Base-by-base conservation (phyloP, 257 asterid species). In the Ocimum tenuiflorum region DNA sequence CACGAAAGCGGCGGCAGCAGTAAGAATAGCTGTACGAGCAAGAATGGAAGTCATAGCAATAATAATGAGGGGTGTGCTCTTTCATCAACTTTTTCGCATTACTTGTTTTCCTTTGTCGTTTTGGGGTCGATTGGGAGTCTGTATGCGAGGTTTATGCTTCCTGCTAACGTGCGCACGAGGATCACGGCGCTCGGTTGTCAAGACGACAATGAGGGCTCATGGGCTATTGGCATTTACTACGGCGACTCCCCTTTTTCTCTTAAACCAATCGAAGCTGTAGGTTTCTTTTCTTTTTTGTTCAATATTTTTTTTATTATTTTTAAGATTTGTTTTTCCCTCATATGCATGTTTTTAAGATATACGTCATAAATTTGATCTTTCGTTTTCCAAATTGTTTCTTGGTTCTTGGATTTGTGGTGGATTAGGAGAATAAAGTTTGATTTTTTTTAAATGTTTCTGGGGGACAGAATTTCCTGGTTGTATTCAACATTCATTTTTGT, bases 161-260 rank as follows among this genome's bases (percentile, higher is more conserved):
- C 90, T 47, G 77, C 92, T 23, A 79, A 83, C 75, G 91, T 78
- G 76, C 92, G 82, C 69, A 12, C 75, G 60, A 81, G 77, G 67
- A 69, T 85, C 63, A 77, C 82, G 68, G 41, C 73, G 46, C 24
- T 71, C 33, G 99, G 97, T 0, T 94, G 97, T 60, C 75, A 56
- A 20, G 87, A 85, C 31, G 99, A 94, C 73, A 81, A 75, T 65
- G 99, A 90, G 74, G 99, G 99, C 15, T 88, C 97, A 0, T 94
- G 99, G 99, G 78, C 97, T 33, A 47, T 94, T 36, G 99, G 99
- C 41, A 81, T 90, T 73, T 90, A 75, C 82, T 83, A 83, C 56
- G 99, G 99, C 7, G 89, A 90, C 54, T 90, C 96, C 13, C 99
- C 99, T n/a, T 88, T 94, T 59, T 71, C 88, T 38, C 99, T 94